Evolutionary conservation across 495 filamentous ascomycete species (phyloP).

Genomic region (Baudoinia panamericana): DNA sequence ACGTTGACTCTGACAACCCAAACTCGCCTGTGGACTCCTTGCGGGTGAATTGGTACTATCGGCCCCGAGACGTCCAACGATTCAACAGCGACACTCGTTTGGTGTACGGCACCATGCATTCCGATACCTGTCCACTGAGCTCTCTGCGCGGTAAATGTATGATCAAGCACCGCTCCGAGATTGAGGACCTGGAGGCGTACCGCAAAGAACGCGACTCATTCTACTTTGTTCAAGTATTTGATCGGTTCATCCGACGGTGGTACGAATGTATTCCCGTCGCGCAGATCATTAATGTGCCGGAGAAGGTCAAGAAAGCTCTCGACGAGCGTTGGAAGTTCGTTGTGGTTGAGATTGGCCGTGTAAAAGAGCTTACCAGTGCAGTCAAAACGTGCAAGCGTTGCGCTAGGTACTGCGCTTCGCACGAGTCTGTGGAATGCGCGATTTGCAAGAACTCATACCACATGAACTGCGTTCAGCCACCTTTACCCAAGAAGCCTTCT

Average conservation of each 20-base stretch:
- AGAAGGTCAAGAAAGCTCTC: constrained; percentile 82
- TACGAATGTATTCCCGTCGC: constrained; percentile 91
- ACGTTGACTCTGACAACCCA: constrained; percentile 53
- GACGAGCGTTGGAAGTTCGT: constrained; percentile 94
- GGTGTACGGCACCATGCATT: constrained; percentile 96
- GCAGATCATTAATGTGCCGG: constrained; percentile 90
- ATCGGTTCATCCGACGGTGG: constrained; percentile 92
- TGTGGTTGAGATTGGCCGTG: constrained; percentile 75
- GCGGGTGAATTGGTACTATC: constrained; percentile 95
- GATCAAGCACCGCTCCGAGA: constrained; percentile 76
- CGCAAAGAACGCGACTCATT: constrained; percentile 74
- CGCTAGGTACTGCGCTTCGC: constrained; percentile 75
- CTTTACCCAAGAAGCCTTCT: constrained; percentile 88
- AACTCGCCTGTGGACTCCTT: constrained; percentile 67
- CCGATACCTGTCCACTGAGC: constrained; percentile 84
- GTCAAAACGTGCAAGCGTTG: constrained; percentile 96
- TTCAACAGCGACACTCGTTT: constrained; percentile 78
- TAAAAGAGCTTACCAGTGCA: constrained; percentile 90
- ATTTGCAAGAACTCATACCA: constrained; percentile 92
- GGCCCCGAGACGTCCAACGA: constrained; percentile 86
- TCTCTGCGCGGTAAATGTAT: constrained; percentile 85
- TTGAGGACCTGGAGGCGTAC: constrained; percentile 69
- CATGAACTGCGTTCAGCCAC: constrained; percentile 93
- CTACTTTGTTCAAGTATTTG: constrained; percentile 95
- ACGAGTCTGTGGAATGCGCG: constrained; percentile 93